A percentile compares a stretch with the other conserved stretches of the same genome.
Conservation (phyloP, 805 yeast species). For the Saccharomycopsis microspora region DNA sequence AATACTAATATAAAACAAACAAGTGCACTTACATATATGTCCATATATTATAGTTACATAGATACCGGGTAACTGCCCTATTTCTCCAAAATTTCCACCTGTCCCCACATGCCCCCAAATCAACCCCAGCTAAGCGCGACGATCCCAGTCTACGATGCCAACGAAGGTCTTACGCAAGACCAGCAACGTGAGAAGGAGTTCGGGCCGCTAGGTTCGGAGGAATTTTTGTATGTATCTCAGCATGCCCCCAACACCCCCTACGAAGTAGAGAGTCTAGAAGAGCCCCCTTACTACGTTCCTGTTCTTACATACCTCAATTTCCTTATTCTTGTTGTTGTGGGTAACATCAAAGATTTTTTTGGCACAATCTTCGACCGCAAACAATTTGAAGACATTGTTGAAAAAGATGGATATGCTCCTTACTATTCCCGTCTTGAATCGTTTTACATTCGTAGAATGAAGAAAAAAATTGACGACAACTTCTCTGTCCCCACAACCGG, state of each 20-base stretch:
- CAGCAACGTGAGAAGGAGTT: slow-evolving; percentile 38
- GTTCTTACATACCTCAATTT: slow-evolving; percentile 80
- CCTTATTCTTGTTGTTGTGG: slow-evolving; percentile 72
- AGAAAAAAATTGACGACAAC: slow-evolving; percentile 85
- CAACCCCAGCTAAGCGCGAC: too few species aligned
- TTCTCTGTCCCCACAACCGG: slow-evolving; percentile 95
- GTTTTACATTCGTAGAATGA: slow-evolving; percentile 86
- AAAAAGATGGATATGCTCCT: slow-evolving; percentile 87
- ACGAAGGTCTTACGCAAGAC: slow-evolving; percentile 18
- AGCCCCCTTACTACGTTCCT: slow-evolving; percentile 75
- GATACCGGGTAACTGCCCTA: too few species aligned
- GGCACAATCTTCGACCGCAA: slow-evolving; percentile 65
- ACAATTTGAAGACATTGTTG: slow-evolving; percentile 54
- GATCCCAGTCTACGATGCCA: slow-evolving; percentile 6
- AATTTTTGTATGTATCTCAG: slow-evolving; percentile 36
- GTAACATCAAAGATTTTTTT: slow-evolving; percentile 83
- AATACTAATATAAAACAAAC: too few species aligned
- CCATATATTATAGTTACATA: too few species aligned
- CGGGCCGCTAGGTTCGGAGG: slow-evolving; percentile 35
- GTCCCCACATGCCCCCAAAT: too few species aligned
- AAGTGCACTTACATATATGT: too few species aligned
- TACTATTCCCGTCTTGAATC: slow-evolving; percentile 90
- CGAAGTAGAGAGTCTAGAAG: slow-evolving; percentile 36
- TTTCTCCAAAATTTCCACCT: too few species aligned
- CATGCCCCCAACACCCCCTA: slow-evolving; percentile 33